phyloP scores from a whole-genome alignment of 148 eudicot species.

The Vaccinium darrowii region DNA sequence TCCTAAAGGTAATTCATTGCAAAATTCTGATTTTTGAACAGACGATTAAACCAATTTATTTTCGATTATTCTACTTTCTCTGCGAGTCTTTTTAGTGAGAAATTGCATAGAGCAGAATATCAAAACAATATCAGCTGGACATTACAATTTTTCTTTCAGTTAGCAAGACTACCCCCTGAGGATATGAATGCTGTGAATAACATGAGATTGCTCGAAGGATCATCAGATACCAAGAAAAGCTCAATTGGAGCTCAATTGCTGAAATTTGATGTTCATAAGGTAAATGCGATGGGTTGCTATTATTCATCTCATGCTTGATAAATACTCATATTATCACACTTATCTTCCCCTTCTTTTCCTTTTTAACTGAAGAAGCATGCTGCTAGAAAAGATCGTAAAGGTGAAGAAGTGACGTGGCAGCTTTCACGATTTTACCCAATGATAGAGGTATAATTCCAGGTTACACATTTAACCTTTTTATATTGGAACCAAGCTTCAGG shows the following conservation, averaged over 20 bases:
- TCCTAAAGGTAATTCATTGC: background rate
- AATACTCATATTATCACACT: background rate
- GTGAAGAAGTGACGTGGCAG: constrained; percentile 79
- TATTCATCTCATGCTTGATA: constrained; percentile 15
- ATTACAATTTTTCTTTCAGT: constrained; percentile 34
- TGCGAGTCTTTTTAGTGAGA: background rate
- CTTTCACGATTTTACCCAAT: constrained; percentile 91
- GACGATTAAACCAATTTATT: background rate
- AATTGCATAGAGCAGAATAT: background rate
- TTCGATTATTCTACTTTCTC: background rate
- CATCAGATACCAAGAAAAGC: constrained; percentile 74
- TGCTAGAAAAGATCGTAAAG: constrained; percentile 81
- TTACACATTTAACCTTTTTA: background rate
- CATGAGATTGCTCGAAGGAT: constrained; percentile 77
- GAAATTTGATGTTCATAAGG: constrained; percentile 85
- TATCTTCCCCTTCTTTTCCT: background rate
- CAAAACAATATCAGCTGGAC: background rate
- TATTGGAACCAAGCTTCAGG: background rate
- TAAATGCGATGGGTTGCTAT: constrained; percentile 20
- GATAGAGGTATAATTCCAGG: constrained; percentile 61
- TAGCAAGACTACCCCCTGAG: constrained; percentile 72
- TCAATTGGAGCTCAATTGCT: constrained; percentile 60
- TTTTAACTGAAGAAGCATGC: constrained; percentile 54
- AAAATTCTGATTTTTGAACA: constrained; percentile 1
- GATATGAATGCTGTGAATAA: constrained; percentile 86